Evolutionary conservation across 2,329 filamentous ascomycete genomes (phyloP).

Genomic region (Tolypocladium tundrense): DNA sequence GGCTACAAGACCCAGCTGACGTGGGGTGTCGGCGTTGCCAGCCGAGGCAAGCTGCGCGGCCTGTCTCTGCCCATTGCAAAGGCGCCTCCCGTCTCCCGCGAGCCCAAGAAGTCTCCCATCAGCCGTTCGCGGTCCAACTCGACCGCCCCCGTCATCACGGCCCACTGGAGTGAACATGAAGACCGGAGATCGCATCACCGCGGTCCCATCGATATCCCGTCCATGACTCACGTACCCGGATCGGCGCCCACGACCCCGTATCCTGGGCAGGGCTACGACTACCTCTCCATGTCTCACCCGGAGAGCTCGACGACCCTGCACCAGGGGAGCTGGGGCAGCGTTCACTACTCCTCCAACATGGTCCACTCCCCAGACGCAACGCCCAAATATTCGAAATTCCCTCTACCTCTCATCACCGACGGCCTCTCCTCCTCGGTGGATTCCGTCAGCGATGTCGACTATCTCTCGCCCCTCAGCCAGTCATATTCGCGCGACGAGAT

Average conservation of each 20-base stretch:
- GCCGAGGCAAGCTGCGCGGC: conserved; percentile 85
- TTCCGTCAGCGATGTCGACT: conserved; percentile 52
- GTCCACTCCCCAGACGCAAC: conserved; percentile 21
- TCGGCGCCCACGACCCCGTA: conserved; percentile 37
- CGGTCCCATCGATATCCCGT: conserved; percentile 25
- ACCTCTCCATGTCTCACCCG: conserved; percentile 39
- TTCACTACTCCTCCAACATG: conserved; percentile 34
- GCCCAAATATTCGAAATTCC: conserved; percentile 33
- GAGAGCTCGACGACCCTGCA: conserved; percentile 29
- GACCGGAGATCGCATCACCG: conserved; percentile 17
- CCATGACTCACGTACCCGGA: conserved; percentile 15
- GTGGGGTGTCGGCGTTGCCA: conserved; percentile 93
- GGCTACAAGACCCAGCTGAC: conserved; percentile 96
- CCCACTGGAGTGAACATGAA: conserved; percentile 20
- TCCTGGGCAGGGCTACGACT: conserved; percentile 31
- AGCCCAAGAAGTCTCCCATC: conserved; percentile 35
- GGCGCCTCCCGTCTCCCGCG: conserved; percentile 41
- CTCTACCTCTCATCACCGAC: conserved; percentile 36
- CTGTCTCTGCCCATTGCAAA: conserved; percentile 65
- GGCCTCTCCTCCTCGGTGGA: conserved; percentile 45
- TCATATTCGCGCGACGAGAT: conserved; percentile 47
- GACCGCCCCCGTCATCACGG: conserved; percentile 19
- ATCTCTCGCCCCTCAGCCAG: conserved; percentile 50
- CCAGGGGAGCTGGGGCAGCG: conserved; percentile 33
- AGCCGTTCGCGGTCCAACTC: conserved; percentile 36